Conservation (phyloP, 2,329 filamentous ascomycete species). For the Fusarium musae region DNA sequence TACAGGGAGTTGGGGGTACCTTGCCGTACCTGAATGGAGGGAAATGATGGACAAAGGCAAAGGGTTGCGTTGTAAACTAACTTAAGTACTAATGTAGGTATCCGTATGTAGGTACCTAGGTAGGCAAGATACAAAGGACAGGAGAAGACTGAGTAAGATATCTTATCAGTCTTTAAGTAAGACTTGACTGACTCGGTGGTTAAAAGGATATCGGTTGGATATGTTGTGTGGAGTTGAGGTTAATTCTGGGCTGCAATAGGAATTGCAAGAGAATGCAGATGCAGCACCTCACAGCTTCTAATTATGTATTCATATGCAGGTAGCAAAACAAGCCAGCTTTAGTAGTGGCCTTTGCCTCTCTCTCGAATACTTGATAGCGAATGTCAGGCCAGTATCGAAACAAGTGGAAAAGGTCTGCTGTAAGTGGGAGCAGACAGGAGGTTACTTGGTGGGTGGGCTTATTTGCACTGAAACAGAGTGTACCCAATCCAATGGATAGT, state of each 20-base stretch:
- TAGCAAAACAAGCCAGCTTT: not conserved
- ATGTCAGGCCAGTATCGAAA: constrained; percentile 17
- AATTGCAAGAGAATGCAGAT: not conserved
- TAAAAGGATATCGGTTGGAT: not conserved
- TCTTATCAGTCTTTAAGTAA: not conserved
- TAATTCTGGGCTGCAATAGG: not conserved
- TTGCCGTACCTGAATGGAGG: not conserved
- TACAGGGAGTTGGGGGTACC: not conserved
- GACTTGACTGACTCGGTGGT: not conserved
- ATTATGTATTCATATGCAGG: not conserved
- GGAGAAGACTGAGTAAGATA: not conserved
- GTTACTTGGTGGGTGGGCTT: not conserved
- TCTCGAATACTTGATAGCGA: constrained; percentile 1
- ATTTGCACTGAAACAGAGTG: constrained; percentile 18
- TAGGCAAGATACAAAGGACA: not conserved
- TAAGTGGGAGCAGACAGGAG: constrained; percentile 3
- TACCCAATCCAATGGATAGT: constrained; percentile 6
- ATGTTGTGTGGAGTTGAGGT: constrained; percentile 1
- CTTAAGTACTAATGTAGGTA: not conserved
- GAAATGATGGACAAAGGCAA: not conserved
- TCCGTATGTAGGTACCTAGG: not conserved
- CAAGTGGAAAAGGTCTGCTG: constrained; percentile 7
- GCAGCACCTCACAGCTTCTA: not conserved
- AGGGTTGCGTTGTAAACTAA: not conserved
- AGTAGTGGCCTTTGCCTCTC: not conserved